Evolutionary conservation across 768 basidiomycete genomes (phyloP), one percentile per base, ranked within the genome.

Genomic region (Epithele typhae): DNA sequence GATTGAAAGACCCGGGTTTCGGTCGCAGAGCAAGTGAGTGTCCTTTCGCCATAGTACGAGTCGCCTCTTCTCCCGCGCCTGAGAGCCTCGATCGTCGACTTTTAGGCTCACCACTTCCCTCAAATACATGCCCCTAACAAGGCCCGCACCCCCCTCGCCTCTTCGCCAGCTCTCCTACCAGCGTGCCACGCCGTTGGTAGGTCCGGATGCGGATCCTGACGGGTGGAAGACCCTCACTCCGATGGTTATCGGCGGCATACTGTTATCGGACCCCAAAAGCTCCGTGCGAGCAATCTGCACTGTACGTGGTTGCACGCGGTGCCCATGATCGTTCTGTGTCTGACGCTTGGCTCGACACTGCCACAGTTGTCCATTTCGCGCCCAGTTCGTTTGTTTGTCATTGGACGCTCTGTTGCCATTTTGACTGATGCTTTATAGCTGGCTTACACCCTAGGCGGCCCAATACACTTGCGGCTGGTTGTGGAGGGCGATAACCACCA

Each of bases 121-220:
- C 32, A 40, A 37, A 2, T 62, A 58, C 44, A 47, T 49, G 0
- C 58, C 59, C 10, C 52, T 52, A 11, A 40, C 49, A 8, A 33
- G 57, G 14, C 61, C 60, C 1, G 30, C 43, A n/a, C 37, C 55
- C 5, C 57, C 59, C 3, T 56, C 57, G 4, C 42, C 57, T 21
- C 41, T 55, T 3, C 53, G 61, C 3, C 57, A 60, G 27, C 45
- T 59, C 5, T 57, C 59, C 1, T 60, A 59, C 39, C 53, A 53
- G 34, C 54, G 54, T 9, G 37, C 49, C 18, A 41, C 30, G 7
- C 53, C 59, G 2, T 33, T 62, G 4, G 40, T 54, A 15, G 61
- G 57, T 1, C 57, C 54, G 2, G 55, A 59, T 19, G 53, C 41
- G 3, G 61, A 62, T 18, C 57, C 59, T 0, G 57, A 57, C 14